Evolutionary conservation across 495 filamentous ascomycete genomes (phyloP).

Genomic region (Friedmanniomyces endolithicus): DNA sequence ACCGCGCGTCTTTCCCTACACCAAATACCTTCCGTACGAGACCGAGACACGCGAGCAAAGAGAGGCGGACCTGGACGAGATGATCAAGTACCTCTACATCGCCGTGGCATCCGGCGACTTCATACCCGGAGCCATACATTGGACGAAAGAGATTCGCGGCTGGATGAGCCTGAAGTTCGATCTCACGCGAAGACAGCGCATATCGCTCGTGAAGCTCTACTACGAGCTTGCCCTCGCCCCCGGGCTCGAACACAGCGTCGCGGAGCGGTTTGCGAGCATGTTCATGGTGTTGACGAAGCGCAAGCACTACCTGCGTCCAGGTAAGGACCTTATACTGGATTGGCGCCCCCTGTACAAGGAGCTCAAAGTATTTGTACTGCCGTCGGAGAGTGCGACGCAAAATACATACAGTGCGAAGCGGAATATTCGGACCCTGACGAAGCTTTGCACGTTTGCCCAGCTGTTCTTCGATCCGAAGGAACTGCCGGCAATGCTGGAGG

Average conservation of each 20-base stretch:
- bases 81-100: conserved; percentile 84
- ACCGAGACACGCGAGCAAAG: conserved; percentile 66
- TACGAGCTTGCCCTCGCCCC: conserved; percentile 89
- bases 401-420: conserved; percentile 53
- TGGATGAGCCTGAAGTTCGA: conserved; percentile 97
- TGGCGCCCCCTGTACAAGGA: conserved; percentile 90
- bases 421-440: conserved; percentile 63
- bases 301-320: conserved; percentile 86
- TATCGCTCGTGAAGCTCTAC: conserved; percentile 78
- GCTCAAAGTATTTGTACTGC: conserved; percentile 76
- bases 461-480: conserved; percentile 85
- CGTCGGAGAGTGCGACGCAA: conserved; percentile 57
- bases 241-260: conserved; percentile 65
- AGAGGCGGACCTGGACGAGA: conserved; percentile 63
- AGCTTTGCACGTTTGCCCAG: conserved; percentile 78
- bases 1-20: conserved; percentile 86
- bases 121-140: conserved; percentile 82
- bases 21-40: conserved; percentile 71
- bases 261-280: conserved; percentile 93
- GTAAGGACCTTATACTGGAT: conserved; percentile 77
- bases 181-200: conserved; percentile 65
- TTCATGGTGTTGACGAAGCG: conserved; percentile 90
- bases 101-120: conserved; percentile 87
- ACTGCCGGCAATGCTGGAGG: conserved; percentile 76
- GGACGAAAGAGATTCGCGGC: conserved; percentile 89